These are phyloP conservation scores for Chlamydomonas sp. DNA, from an alignment of 139 green algal genomes.

Conservation along the genomic window DNA sequence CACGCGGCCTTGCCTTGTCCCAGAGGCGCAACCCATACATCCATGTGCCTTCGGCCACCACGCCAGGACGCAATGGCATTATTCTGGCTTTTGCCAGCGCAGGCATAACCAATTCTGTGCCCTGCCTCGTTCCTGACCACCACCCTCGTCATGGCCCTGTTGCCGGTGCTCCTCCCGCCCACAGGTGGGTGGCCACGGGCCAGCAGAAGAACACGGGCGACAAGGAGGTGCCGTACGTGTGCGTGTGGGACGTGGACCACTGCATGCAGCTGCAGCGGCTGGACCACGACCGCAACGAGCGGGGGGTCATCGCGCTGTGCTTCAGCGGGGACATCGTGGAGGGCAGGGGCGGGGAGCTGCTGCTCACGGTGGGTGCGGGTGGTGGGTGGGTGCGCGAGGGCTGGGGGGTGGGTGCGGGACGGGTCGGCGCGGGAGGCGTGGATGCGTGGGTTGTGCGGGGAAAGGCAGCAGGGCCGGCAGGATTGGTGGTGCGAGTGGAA, in stretches of 20 bases:
- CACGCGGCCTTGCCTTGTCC: no score
- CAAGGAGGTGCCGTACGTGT: conserved; percentile 56
- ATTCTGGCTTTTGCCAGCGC: no score
- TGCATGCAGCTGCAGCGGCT: conserved; percentile 65
- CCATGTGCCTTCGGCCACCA: no score
- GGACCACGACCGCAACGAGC: conserved; percentile 55
- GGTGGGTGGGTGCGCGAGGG: not conserved
- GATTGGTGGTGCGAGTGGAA: no score
- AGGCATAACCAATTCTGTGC: no score
- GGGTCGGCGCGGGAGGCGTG: not conserved
- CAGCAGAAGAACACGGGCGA: conserved; percentile 59
- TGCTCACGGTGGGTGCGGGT: conserved; percentile 36
- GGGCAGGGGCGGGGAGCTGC: conserved; percentile 34
- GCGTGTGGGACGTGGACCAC: conserved; percentile 66
- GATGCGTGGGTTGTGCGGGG: no score
- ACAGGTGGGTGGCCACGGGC: conserved; percentile 69
- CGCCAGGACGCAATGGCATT: no score
- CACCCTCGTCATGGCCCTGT: not conserved
- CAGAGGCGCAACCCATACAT: no score
- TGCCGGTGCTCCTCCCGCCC: no score
- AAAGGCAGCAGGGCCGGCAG: no score
- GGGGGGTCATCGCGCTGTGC: conserved; percentile 28
- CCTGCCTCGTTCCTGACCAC: not conserved
- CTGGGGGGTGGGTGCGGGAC: not conserved
- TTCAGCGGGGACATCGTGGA: conserved; percentile 11